These are phyloP conservation scores for Lomentospora prolificans DNA, from an alignment of 2,329 filamentous ascomycete genomes.

Conservation along the genomic window DNA sequence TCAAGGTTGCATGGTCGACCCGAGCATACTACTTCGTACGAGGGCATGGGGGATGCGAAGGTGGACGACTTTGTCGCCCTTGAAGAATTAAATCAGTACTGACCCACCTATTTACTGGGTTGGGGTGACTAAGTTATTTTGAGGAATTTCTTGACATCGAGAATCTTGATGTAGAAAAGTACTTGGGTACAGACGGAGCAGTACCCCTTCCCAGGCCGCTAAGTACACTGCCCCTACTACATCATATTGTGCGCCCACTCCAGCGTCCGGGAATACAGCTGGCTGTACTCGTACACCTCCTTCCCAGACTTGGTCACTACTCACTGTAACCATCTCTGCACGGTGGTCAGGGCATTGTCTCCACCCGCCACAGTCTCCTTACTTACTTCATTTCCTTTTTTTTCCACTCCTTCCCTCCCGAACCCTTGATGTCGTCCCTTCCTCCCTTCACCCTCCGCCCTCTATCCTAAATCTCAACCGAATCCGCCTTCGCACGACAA, in stretches of 20 bases:
- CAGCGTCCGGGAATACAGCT: not conserved
- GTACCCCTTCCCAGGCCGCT: not conserved
- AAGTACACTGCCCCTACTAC: not conserved
- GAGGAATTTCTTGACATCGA: not conserved
- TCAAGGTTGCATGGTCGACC: too few relatives aligned
- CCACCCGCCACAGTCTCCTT: not conserved
- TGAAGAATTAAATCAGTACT: not conserved
- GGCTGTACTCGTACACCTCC: not conserved
- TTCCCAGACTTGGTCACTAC: not conserved
- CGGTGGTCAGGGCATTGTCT: conserved; percentile 1
- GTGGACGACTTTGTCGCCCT: not conserved
- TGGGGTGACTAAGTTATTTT: conserved; percentile 2
- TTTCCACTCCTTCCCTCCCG: conserved; percentile 23
- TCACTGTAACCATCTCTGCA: not conserved
- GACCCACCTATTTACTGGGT: not conserved
- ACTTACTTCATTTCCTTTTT: conserved; percentile 8
- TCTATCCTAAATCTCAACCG: conserved; percentile 5
- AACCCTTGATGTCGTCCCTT: not conserved
- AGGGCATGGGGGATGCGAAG: not conserved
- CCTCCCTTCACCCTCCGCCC: conserved; percentile 1
- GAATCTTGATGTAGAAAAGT: not conserved
- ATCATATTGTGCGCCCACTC: not conserved
- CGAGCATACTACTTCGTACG: too few relatives aligned
- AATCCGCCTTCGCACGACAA: conserved; percentile 9
- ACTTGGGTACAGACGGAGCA: not conserved